These are phyloP conservation scores for Ceratopteris richardii DNA, from an alignment of 75 land plant genomes.

Conservation along the genomic window DNA sequence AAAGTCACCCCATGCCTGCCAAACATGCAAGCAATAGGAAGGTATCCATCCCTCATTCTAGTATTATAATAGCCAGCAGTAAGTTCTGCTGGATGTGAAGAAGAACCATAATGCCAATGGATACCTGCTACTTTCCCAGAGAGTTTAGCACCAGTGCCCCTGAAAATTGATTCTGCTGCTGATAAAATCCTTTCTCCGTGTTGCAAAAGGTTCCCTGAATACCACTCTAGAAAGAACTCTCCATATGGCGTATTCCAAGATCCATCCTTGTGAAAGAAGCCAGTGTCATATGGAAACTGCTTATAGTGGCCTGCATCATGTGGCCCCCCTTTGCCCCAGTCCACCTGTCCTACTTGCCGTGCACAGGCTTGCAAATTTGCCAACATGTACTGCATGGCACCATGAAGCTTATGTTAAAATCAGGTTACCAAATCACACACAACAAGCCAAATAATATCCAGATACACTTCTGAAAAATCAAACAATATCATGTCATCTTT, in stretches of 20 bases:
- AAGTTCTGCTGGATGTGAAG: slow-evolving; percentile 85
- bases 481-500: too few relatives aligned
- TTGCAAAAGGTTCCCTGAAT: slow-evolving; percentile 66
- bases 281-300: slow-evolving; percentile 82
- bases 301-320: slow-evolving; percentile 78
- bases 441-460: not conserved
- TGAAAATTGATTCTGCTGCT: slow-evolving; percentile 62
- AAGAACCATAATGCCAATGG: slow-evolving; percentile 83
- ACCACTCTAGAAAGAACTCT: slow-evolving; percentile 81
- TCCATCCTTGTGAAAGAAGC: slow-evolving; percentile 71
- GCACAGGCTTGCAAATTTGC: slow-evolving; percentile 71
- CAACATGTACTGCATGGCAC: slow-evolving; percentile 63
- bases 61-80: slow-evolving; percentile 96
- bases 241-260: slow-evolving; percentile 82
- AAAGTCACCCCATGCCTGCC: slow-evolving; percentile 55
- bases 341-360: slow-evolving; percentile 42
- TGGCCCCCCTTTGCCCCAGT: slow-evolving; percentile 76
- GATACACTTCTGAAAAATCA: too few relatives aligned
- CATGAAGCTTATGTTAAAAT: not conserved
- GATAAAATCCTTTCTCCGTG: slow-evolving; percentile 71
- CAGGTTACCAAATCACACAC: not conserved
- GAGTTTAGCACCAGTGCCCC: slow-evolving; percentile 60
- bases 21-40: slow-evolving; percentile 67
- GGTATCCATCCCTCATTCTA: slow-evolving; percentile 63
- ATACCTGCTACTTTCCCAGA: slow-evolving; percentile 93